Conservation (phyloP, 2,329 filamentous ascomycete genomes). For the Tolypocladium ovalisporum region DNA sequence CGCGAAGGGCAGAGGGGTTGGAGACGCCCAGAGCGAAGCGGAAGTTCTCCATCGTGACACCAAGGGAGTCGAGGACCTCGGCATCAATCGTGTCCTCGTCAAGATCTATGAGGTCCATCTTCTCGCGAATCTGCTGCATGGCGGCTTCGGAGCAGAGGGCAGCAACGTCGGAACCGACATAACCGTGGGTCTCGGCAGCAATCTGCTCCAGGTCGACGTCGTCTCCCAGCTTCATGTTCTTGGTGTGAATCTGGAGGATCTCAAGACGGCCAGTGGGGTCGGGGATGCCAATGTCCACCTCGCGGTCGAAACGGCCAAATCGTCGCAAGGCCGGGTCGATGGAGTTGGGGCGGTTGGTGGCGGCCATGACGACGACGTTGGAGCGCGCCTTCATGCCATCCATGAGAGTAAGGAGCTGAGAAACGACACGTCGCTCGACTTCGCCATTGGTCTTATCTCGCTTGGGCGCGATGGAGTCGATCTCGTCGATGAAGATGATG, state of each 20-base stretch:
- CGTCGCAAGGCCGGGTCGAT: slow-evolving; percentile 96
- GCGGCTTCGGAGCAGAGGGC: slow-evolving; percentile 97
- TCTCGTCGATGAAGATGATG: slow-evolving; percentile 99
- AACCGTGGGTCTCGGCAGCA: slow-evolving; percentile 95
- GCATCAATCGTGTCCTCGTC: slow-evolving; percentile 99
- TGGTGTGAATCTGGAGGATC: slow-evolving; percentile 98
- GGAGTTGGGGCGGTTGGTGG: slow-evolving; percentile 96
- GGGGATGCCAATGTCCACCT: slow-evolving; percentile 96
- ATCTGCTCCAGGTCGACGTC: slow-evolving; percentile 97
- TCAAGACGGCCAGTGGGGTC: slow-evolving; percentile 97
- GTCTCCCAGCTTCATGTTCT: slow-evolving; percentile 99
- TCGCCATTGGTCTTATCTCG: slow-evolving; percentile 99
- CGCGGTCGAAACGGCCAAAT: slow-evolving; percentile 97
- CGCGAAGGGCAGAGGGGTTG: slow-evolving; percentile 96
- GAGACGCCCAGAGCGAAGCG: slow-evolving; percentile 94
- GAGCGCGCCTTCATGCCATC: slow-evolving; percentile 99
- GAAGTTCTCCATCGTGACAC: slow-evolving; percentile 99
- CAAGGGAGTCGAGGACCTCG: slow-evolving; percentile 93
- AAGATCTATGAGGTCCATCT: slow-evolving; percentile 99
- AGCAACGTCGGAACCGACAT: slow-evolving; percentile 96
- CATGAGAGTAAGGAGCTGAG: slow-evolving; percentile 95
- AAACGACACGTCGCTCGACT: slow-evolving; percentile 96
- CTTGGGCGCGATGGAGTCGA: slow-evolving; percentile 98
- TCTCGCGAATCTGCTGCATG: slow-evolving; percentile 99
- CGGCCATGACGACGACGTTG: slow-evolving; percentile 98